Evolutionary conservation across 2,329 filamentous ascomycete genomes (phyloP).

Genomic region (Myriosclerotinia duriaeana): DNA sequence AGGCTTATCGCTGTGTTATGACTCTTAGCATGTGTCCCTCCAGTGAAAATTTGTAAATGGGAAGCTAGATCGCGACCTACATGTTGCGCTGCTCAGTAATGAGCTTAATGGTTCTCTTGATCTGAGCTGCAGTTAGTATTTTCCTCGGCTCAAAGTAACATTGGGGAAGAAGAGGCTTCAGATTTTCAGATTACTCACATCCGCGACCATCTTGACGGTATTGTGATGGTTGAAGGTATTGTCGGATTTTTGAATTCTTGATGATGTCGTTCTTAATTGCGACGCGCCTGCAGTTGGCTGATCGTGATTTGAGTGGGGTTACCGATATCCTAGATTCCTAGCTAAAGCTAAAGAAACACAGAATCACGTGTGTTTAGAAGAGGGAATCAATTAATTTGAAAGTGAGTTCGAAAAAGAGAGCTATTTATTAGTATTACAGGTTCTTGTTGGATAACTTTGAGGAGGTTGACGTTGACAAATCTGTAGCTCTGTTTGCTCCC

Average conservation of each 20-base stretch:
- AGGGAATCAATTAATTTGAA: background rate
- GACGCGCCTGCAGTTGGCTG: slow-evolving; percentile 21
- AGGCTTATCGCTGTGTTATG: slow-evolving; percentile 64
- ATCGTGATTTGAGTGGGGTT: slow-evolving; percentile 22
- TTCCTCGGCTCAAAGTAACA: background rate
- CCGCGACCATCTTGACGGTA: slow-evolving; percentile 38
- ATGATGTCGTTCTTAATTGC: slow-evolving; percentile 17
- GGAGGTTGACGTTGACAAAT: background rate
- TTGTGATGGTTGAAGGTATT: slow-evolving; percentile 16
- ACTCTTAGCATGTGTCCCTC: slow-evolving; percentile 23
- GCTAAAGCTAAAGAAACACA: slow-evolving; percentile 10
- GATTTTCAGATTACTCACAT: slow-evolving; percentile 31
- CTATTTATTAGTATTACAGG: background rate
- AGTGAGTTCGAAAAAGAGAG: background rate
- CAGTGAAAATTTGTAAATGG: background rate
- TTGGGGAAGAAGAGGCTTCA: background rate
- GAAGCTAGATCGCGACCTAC: slow-evolving; percentile 46
- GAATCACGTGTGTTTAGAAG: slow-evolving; percentile 22
- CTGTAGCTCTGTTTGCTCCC: slow-evolving; percentile 1
- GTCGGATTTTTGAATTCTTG: slow-evolving; percentile 14
- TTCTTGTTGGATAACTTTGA: background rate
- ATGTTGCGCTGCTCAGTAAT: slow-evolving; percentile 84
- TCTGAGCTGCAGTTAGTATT: slow-evolving; percentile 45
- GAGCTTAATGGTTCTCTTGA: slow-evolving; percentile 87
- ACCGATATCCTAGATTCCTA: slow-evolving; percentile 20